Evolutionary conservation across 345 rosid species (phyloP), one percentile per base, ranked within the genome.

Genomic region (Linum tenue): DNA sequence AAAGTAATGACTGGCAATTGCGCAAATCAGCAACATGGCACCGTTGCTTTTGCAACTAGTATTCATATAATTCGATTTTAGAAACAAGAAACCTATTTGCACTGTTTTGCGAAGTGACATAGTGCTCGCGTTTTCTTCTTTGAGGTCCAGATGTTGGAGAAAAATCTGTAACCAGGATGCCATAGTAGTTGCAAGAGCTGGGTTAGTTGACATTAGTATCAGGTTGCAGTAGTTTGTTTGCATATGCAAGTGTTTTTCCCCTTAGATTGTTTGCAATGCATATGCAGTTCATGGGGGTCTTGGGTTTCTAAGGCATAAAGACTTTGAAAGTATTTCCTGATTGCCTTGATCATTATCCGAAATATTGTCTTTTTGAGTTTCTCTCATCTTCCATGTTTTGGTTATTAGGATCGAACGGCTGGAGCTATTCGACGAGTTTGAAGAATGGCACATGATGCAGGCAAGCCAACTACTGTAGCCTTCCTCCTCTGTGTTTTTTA

Each of bases 371-470:
- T 42, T n/a, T 37, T 59, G 68, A 14, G 44, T 68, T 69, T 65
- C 64, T 48, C 14, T 76, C 69, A 76, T 68, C 60, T 61, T 35
- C 67, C 59, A 56, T 70, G 35, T 58, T 75, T 53, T 71, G 74
- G 67, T 79, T 70, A 43, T 58, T 79, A 90, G 97, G 88, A 90
- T 90, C 16, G 97, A 94, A 79, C 78, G 87, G 74, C 76, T 86
- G 84, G 96, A 90, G 81, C 74, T 90, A 80, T 94, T 90, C 42
- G 96, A 90, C 70, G 97, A 94, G 82, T 85, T 90, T 73, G 99
- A 94, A 78, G 96, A 94, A 76, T 94, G 99, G 97, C 80, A 86
- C 75, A 86, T 90, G 99, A 94, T 94, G 99, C 95, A 94, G 97
- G 97, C 80, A 84, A 79, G 92, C 81, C 64, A 67, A 57, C 51